Conservation (phyloP, 2,329 filamentous ascomycete genomes). For the Colletotrichum caudatum region DNA sequence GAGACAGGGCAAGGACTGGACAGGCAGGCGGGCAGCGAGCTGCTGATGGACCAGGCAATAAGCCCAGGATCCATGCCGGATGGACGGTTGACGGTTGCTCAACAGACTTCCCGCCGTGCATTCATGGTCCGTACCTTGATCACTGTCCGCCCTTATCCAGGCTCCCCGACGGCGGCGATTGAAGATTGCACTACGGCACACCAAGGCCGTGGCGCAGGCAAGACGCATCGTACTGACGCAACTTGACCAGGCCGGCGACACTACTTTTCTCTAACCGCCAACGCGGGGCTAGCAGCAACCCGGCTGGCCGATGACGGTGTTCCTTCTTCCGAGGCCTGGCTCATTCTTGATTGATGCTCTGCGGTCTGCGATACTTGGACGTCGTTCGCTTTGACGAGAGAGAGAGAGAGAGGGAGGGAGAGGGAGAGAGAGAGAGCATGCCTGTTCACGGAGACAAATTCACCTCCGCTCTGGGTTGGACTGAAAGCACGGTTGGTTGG, state of each 20-base stretch:
- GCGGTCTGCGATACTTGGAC: background rate
- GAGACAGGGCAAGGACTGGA: constrained; percentile 23
- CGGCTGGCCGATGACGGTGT: background rate
- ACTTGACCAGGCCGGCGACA: background rate
- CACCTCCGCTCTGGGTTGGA: background rate
- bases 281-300: background rate
- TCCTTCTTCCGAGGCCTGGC: background rate
- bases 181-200: constrained; percentile 1
- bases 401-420: background rate
- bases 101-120: constrained; percentile 39
- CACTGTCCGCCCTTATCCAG: constrained; percentile 4
- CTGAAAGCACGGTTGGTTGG: background rate
- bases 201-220: constrained; percentile 3
- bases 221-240: background rate
- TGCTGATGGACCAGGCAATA: constrained; percentile 7
- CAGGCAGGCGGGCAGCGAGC: background rate
- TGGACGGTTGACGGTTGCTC: constrained; percentile 38
- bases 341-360: background rate
- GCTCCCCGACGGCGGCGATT: constrained; percentile 16
- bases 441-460: no score
- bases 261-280: background rate
- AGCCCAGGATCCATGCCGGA: constrained; percentile 32
- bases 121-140: constrained; percentile 1
- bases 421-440: background rate
- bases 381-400: background rate